Percentiles rank a stretch among this genome's conserved stretches.
These are phyloP conservation scores for Epichloe glyceriae DNA, from an alignment of 2,329 filamentous ascomycete species.

Conservation along the genomic window DNA sequence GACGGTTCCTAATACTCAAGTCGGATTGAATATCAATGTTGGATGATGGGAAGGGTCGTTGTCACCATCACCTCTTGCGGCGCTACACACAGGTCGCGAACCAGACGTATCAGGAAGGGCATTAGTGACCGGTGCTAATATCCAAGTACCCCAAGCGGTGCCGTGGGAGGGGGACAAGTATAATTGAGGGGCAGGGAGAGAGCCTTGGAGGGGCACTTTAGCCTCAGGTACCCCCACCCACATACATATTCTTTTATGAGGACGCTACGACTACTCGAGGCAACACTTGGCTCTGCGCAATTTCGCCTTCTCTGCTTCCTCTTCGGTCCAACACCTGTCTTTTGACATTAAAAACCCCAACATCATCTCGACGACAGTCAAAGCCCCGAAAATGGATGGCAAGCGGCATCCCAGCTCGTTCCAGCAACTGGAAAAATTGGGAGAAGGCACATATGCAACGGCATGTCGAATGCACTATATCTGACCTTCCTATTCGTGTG, in stretches of 20 bases:
- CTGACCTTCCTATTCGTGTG: background rate
- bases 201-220: too few relatives aligned
- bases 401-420: constrained; percentile 91
- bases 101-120: too few relatives aligned
- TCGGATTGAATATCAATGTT: too few relatives aligned
- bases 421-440: constrained; percentile 97
- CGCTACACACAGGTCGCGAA: too few relatives aligned
- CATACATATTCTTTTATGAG: background rate
- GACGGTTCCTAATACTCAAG: background rate
- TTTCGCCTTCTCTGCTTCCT: too few relatives aligned
- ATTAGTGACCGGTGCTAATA: too few relatives aligned
- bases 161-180: too few relatives aligned
- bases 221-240: background rate
- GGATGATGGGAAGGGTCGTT: too few relatives aligned
- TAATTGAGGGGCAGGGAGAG: too few relatives aligned
- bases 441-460: constrained; percentile 96
- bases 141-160: too few relatives aligned
- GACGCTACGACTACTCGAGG: background rate
- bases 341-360: background rate
- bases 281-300: background rate
- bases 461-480: constrained; percentile 29
- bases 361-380: background rate
- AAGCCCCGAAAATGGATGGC: constrained; percentile 58
- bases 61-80: too few relatives aligned
- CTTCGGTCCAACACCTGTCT: background rate